phyloP scores from a whole-genome alignment of 202 grass and related monocot genomes.

The Thinopyrum obtusiflorum region DNA sequence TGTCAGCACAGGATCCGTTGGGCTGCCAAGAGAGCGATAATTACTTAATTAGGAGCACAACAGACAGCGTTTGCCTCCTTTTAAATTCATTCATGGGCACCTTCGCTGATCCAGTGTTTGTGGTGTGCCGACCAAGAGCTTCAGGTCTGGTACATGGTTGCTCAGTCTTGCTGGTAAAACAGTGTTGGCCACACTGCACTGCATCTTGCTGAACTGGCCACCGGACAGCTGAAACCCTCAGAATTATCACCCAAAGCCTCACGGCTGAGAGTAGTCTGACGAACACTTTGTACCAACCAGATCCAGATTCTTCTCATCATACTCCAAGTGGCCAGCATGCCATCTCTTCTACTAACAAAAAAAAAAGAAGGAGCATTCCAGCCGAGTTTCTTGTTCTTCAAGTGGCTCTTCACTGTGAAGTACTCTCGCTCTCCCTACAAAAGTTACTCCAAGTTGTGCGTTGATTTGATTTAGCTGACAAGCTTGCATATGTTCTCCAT shows the following conservation, averaged over 20 bases:
- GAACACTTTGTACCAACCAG: background rate
- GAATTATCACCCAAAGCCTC: background rate
- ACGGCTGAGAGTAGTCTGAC: background rate
- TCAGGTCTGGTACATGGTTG: background rate
- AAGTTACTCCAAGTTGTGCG: background rate
- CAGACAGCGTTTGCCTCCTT: background rate
- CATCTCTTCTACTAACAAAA: background rate
- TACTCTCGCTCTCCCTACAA: background rate
- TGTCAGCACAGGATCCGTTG: too few species aligned
- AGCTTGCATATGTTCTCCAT: background rate
- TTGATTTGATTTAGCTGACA: background rate
- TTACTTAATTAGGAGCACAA: too few species aligned
- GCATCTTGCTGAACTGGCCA: background rate
- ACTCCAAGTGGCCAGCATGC: background rate
- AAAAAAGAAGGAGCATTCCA: background rate
- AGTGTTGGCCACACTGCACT: background rate
- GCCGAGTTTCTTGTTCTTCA: background rate
- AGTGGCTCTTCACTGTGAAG: background rate
- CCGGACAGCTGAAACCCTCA: background rate
- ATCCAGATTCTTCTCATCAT: background rate
- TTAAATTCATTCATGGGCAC: too few species aligned
- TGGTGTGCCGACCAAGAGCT: background rate
- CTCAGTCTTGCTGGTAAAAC: background rate
- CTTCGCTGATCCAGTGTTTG: background rate
- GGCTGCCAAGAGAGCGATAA: too few species aligned